Percentiles rank a stretch among this genome's conserved stretches.
Evolutionary conservation across 148 eudicot species (phyloP).

Genomic region (Nepenthes mirabilis): DNA sequence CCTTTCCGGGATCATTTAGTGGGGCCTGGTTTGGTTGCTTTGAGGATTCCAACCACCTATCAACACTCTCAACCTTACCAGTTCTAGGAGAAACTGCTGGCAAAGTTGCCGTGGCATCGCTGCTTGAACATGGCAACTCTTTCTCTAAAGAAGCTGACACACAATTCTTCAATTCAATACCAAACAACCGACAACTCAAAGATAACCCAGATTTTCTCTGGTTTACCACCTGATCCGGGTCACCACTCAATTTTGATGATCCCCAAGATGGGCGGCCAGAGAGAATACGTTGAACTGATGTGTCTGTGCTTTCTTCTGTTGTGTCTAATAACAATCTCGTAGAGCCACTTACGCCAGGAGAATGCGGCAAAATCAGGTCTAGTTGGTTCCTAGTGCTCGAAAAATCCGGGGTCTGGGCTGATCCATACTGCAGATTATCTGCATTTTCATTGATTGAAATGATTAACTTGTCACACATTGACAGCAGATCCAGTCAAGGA

Average conservation of each 20-base stretch:
- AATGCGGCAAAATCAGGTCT: conserved; percentile 25
- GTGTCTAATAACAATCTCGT: conserved; percentile 20
- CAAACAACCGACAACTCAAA: conserved; percentile 59
- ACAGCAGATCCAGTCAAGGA: not conserved
- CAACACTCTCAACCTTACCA: not conserved
- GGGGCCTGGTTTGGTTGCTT: not conserved
- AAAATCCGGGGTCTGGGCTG: conserved; percentile 23
- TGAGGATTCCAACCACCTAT: not conserved
- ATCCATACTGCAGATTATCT: conserved; percentile 29
- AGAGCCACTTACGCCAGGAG: conserved; percentile 18
- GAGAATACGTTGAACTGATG: conserved; percentile 7
- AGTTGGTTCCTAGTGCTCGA: conserved; percentile 12
- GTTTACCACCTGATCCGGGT: conserved; percentile 18
- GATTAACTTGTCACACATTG: not conserved
- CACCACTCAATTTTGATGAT: conserved; percentile 18
- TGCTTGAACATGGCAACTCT: not conserved
- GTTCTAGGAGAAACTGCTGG: not conserved
- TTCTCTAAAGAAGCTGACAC: conserved; percentile 6
- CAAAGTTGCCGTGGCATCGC: not conserved
- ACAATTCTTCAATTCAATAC: conserved; percentile 46
- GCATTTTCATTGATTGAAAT: not conserved
- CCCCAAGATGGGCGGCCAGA: conserved; percentile 12
- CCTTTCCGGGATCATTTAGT: not conserved
- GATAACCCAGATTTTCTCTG: conserved; percentile 27
- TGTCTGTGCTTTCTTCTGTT: conserved; percentile 15